A percentile compares a stretch with the other conserved stretches of the same genome.
Conservation (phyloP, 73 alveolate genomes). For the Halteria grandinella region DNA sequence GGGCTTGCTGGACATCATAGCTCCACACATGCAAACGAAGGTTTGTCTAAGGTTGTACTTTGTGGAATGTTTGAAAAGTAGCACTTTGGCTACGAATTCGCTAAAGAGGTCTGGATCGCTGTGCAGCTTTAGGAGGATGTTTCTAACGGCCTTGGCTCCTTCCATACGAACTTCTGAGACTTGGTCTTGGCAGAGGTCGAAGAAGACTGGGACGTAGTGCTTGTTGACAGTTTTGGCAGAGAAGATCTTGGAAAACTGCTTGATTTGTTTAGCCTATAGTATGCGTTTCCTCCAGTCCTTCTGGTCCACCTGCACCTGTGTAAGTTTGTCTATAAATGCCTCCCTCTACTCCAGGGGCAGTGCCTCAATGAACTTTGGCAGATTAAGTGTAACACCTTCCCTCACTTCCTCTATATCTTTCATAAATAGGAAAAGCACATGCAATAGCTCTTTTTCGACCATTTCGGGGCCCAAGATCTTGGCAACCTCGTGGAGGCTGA, state of each 20-base stretch:
- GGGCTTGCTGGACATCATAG: constrained; percentile 32
- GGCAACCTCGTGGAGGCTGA: constrained; percentile 79
- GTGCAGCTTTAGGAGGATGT: constrained; percentile 8
- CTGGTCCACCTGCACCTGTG: constrained; percentile 61
- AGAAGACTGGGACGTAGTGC: constrained; percentile 67
- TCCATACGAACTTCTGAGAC: constrained; percentile 70
- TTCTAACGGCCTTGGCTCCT: constrained; percentile 55
- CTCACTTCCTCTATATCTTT: constrained; percentile 57
- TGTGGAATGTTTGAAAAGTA: constrained; percentile 22
- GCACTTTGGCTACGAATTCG: constrained; percentile 18
- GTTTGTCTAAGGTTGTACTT: constrained; percentile 40
- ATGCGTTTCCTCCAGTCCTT: constrained; percentile 76
- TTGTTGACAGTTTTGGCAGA: constrained; percentile 63
- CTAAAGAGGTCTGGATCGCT: background rate
- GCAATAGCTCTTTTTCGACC: constrained; percentile 76
- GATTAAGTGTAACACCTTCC: constrained; percentile 57
- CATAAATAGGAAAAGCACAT: constrained; percentile 65
- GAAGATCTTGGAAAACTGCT: constrained; percentile 59
- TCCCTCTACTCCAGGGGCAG: constrained; percentile 68
- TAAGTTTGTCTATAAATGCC: constrained; percentile 53
- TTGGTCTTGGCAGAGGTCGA: constrained; percentile 70
- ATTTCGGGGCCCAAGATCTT: constrained; percentile 78
- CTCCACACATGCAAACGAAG: constrained; percentile 26
- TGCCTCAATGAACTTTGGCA: constrained; percentile 68
- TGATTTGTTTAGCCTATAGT: constrained; percentile 54